These are phyloP conservation scores for Myxozyma neotropica DNA, from an alignment of 805 yeast species.

Conservation along the genomic window DNA sequence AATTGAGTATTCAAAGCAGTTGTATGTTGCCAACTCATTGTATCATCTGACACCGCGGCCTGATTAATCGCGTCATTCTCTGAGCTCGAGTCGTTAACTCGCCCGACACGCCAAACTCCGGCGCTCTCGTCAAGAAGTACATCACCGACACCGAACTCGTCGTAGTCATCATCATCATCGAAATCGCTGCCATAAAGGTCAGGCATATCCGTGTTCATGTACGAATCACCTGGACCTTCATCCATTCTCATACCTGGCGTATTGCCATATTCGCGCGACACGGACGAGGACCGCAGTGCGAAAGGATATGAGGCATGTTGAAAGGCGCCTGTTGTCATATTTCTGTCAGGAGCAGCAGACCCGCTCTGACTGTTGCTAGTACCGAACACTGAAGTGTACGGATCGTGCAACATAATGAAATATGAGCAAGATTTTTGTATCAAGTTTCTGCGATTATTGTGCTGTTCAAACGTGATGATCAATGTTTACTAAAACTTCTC, in stretches of 20 bases:
- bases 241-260: not conserved
- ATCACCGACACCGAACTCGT: conserved; percentile 23
- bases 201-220: not conserved
- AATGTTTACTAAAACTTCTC: conserved; percentile 13
- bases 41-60: not conserved
- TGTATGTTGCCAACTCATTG: conserved; percentile 4
- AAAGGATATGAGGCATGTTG: not conserved
- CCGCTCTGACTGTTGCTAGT: not conserved
- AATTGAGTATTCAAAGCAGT: not conserved
- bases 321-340: not conserved
- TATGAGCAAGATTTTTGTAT: not conserved
- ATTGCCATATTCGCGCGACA: not conserved
- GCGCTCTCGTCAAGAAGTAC: conserved; percentile 24
- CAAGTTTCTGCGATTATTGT: not conserved
- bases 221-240: not conserved
- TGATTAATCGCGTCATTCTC: not conserved
- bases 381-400: not conserved
- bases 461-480: not conserved
- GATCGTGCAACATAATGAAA: not conserved
- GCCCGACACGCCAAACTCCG: conserved; percentile 7
- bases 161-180: conserved; percentile 20
- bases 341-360: not conserved
- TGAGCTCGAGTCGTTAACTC: not conserved
- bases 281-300: not conserved
- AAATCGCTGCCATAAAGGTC: conserved; percentile 8